Base-by-base conservation (phyloP, 495 filamentous ascomycete species). In the Tuber borchii region DNA sequence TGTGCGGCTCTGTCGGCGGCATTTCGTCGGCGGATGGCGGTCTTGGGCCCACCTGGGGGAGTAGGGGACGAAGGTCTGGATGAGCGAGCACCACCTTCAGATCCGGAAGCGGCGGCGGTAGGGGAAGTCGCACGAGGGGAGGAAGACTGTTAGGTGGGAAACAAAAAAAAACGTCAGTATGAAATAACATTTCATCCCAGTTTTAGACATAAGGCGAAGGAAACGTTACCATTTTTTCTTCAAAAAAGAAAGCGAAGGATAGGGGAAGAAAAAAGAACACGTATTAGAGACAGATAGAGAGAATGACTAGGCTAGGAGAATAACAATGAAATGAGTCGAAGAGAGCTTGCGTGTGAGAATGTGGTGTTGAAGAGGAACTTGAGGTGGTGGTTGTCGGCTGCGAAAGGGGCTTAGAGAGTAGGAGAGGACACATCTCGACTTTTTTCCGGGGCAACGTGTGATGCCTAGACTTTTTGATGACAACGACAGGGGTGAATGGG, bases 1-100 rank as follows among this genome's bases (percentile, higher is more conserved):
- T 93, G 93, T 83, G 97, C 94, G 84, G 95, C 95, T 86, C 96
- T 91, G 84, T 99, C 95, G 75, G 95, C 95, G 4, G 95, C 94
- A 42, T 95, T 95, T 83, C 93, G 91, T 82, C 95, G 90, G 84
- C 95, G 90, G 87, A 99, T 93, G 76, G 93, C 94, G 80, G 94
- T 94, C 84, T 95, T 93, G 74, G 95, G 93, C 80, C 95, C 95
- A 75, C 95, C 95, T n/a, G 95, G 95, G 71, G 92, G 90, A 77
- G 92, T 89, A 56, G 95, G 95, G 71, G 95, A 97, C 44, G 92
- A 90, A 56, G 92, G 90, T 75, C 95, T 92, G 81, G 88, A 89
- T 81, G 89, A 89, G 74, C 89, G 87, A 83, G 88, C 91, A 75
- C 90, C 87, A 56, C 88, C 83, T 40, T 83, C 82, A 79, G 86